Conservation (phyloP, 305 asterid genomes). For the Andrographis paniculata region DNA sequence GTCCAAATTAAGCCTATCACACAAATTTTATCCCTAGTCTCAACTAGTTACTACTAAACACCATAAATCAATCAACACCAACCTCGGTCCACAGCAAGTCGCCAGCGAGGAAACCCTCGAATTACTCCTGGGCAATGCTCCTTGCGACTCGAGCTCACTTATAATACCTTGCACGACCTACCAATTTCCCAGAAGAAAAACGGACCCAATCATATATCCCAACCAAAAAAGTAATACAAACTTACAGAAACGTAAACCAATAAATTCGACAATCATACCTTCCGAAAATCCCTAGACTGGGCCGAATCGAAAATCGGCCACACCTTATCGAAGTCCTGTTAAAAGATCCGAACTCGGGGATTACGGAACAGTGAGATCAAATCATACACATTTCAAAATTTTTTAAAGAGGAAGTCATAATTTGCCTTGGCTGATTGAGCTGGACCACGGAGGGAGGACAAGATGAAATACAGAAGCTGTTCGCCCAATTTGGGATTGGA, state of each 20-base stretch:
- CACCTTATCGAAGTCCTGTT: conserved; percentile 94
- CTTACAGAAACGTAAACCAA: conserved; percentile 8
- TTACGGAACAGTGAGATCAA: not conserved
- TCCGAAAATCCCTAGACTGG: conserved; percentile 97
- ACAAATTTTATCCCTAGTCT: not conserved
- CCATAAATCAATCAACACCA: conserved; percentile 19
- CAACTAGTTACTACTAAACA: not conserved
- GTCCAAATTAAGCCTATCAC: conserved; percentile 9
- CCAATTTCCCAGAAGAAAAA: conserved; percentile 10
- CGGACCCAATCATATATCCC: conserved; percentile 10
- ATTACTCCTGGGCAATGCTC: conserved; percentile 97
- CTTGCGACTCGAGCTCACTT: conserved; percentile 97
- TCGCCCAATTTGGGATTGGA: conserved; percentile 98
- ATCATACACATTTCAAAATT: not conserved
- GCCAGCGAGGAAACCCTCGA: conserved; percentile 99
- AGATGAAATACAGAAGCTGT: conserved; percentile 86
- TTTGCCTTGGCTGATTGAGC: conserved; percentile 83
- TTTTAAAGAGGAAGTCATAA: not conserved
- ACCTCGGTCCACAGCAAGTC: conserved; percentile 99
- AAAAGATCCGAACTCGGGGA: conserved; percentile 23
- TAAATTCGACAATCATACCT: conserved; percentile 41
- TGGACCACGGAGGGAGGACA: conserved; percentile 96
- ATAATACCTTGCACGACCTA: conserved; percentile 98
- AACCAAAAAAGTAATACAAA: conserved; percentile 2
- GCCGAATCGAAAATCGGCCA: conserved; percentile 99